Conservation (phyloP, 495 filamentous ascomycete species). For the Wilcoxina mikolae region DNA sequence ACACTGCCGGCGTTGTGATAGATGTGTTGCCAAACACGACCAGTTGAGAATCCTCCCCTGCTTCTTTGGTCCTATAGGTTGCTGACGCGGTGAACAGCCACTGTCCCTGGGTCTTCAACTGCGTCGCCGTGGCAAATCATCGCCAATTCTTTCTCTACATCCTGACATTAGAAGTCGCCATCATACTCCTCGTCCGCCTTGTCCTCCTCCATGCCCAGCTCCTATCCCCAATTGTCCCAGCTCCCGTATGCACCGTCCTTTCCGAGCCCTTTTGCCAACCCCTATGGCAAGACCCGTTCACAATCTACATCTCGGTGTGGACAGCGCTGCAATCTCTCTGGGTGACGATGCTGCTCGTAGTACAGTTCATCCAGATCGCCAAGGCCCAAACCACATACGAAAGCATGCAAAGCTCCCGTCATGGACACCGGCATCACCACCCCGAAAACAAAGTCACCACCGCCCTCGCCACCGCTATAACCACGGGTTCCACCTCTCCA, state of each 20-base stretch:
- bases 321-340: slow-evolving; percentile 68
- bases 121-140: slow-evolving; percentile 84
- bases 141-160: slow-evolving; percentile 90
- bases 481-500: slow-evolving; percentile 48
- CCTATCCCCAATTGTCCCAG: slow-evolving; percentile 1
- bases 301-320: slow-evolving; percentile 64
- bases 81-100: slow-evolving; percentile 55
- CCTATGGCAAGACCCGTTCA: slow-evolving; percentile 68
- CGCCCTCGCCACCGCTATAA: slow-evolving; percentile 63
- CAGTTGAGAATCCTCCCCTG: slow-evolving; percentile 48
- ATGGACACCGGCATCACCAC: slow-evolving; percentile 31
- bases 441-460: slow-evolving; percentile 36
- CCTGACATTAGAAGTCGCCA: slow-evolving; percentile 56
- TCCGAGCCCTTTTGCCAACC: slow-evolving; percentile 54
- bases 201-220: slow-evolving; percentile 13
- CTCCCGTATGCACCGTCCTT: slow-evolving; percentile 56
- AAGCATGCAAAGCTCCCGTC: slow-evolving; percentile 60
- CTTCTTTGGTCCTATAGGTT: slow-evolving; percentile 1
- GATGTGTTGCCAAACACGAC: slow-evolving; percentile 91
- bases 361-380: slow-evolving; percentile 80
- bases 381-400: slow-evolving; percentile 91
- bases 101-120: slow-evolving; percentile 96
- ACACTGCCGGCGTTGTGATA: slow-evolving; percentile 78
- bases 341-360: slow-evolving; percentile 88
- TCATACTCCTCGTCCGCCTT: slow-evolving; percentile 37